Conservation (phyloP, 176 grass and related monocot species). For the Ampelocalamus luodianensis region DNA sequence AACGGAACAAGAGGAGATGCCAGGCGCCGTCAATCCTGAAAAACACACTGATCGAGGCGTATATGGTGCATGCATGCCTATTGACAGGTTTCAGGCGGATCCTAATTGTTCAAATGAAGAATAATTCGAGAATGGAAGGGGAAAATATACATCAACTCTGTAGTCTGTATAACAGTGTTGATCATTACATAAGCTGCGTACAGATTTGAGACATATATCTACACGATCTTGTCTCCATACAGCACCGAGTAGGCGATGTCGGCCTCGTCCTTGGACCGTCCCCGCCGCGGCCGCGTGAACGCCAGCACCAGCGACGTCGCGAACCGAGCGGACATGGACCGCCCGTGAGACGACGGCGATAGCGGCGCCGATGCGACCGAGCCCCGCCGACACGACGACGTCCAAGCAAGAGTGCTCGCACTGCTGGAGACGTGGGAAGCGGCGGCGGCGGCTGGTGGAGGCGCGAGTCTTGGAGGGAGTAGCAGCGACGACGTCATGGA, state of each 20-base stretch:
- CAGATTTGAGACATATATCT: not conserved
- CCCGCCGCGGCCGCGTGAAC: conserved; percentile 30
- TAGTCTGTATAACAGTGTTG: not conserved
- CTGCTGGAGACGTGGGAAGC: not conserved
- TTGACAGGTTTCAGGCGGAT: not conserved
- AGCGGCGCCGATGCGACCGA: not conserved
- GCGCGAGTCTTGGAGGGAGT: conserved; percentile 39
- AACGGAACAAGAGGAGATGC: too few species aligned
- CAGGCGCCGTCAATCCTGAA: not conserved
- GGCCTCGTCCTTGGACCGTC: conserved; percentile 32
- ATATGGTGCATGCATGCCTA: not conserved
- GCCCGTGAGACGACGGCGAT: conserved; percentile 1
- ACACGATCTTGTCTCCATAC: conserved; percentile 25
- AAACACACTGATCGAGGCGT: not conserved
- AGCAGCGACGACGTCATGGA: not conserved
- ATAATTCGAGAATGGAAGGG: not conserved
- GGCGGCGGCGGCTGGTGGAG: conserved; percentile 6
- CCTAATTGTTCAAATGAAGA: not conserved
- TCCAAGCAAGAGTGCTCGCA: not conserved
- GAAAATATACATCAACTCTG: not conserved
- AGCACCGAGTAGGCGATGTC: conserved; percentile 37
- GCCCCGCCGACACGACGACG: conserved; percentile 12
- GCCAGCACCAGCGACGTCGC: conserved; percentile 39
- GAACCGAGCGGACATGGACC: conserved; percentile 54
- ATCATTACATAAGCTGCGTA: not conserved